These are phyloP conservation scores for Cymbomonas tetramitiformis DNA, from an alignment of 139 green algal species.

Conservation along the genomic window DNA sequence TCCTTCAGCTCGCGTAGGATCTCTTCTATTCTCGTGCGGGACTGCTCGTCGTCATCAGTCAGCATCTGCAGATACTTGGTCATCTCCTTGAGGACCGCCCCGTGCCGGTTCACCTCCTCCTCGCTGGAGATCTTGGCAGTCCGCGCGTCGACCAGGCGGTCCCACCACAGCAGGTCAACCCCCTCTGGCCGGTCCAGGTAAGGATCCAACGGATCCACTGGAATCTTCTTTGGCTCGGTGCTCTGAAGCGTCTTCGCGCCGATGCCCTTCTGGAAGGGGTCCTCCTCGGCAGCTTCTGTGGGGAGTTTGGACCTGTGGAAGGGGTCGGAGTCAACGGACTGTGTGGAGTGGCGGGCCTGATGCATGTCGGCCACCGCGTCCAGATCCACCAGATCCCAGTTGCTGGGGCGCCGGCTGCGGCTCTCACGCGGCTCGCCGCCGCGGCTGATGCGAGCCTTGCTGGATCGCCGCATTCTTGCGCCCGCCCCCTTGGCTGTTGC, in stretches of 20 bases:
- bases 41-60: background rate
- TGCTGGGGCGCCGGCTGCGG: background rate
- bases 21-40: background rate
- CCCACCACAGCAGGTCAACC: conserved; percentile 2
- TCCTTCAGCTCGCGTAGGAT: background rate
- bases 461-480: background rate
- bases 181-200: conserved; percentile 2
- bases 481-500: background rate
- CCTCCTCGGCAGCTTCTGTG: background rate
- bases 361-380: background rate
- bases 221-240: background rate
- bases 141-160: conserved; percentile 14
- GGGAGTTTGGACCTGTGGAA: too few relatives aligned
- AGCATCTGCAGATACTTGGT: background rate
- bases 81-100: background rate
- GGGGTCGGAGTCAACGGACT: too few relatives aligned
- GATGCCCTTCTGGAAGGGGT: background rate
- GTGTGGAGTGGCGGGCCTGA: too few relatives aligned
- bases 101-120: background rate
- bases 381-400: background rate
- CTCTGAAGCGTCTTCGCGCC: background rate
- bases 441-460: background rate
- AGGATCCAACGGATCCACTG: conserved; percentile 1
- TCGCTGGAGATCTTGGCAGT: conserved; percentile 23
- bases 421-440: background rate